phyloP scores from a whole-genome alignment of 768 basidiomycete species.

The Psilocybe cyanescens region DNA sequence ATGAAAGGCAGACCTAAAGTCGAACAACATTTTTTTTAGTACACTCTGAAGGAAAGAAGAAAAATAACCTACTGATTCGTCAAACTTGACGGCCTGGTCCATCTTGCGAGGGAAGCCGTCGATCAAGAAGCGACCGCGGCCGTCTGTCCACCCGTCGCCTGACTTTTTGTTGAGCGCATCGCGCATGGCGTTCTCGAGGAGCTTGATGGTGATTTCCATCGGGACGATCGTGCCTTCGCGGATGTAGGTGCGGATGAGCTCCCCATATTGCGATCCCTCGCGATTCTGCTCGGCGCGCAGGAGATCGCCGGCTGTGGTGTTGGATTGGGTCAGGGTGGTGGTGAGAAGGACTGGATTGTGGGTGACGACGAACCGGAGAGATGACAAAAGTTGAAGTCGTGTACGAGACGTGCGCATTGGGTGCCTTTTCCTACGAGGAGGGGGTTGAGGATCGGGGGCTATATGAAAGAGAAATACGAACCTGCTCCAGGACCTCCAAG shows the following conservation, averaged over 20 bases:
- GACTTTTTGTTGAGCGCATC: conserved; percentile 51
- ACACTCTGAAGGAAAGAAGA: conserved; percentile 1
- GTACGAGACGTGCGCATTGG: conserved; percentile 84
- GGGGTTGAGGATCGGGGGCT: background rate
- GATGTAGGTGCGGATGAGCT: conserved; percentile 87
- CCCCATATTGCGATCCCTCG: conserved; percentile 80
- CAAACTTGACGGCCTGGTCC: conserved; percentile 95
- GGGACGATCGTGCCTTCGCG: conserved; percentile 93
- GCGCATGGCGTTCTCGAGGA: conserved; percentile 91
- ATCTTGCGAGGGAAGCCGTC: conserved; percentile 99
- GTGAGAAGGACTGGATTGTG: background rate
- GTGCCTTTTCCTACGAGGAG: conserved; percentile 84
- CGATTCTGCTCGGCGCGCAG: conserved; percentile 93
- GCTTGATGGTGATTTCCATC: conserved; percentile 94
- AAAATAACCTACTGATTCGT: conserved; percentile 64
- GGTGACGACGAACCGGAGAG: conserved; percentile 71
- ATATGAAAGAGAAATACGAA: conserved; percentile 26
- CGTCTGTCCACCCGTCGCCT: conserved; percentile 67
- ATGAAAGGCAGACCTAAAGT: conserved; percentile 76
- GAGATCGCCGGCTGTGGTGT: conserved; percentile 86
- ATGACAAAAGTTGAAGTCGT: conserved; percentile 88
- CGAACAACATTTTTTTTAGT: background rate
- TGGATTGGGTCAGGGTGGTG: conserved; percentile 7
- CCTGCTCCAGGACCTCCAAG: conserved; percentile 98
- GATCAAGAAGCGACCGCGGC: conserved; percentile 86